phyloP scores from a whole-genome alignment of 2,329 filamentous ascomycete genomes.

The Aspergillus oerlinghausenensis region DNA sequence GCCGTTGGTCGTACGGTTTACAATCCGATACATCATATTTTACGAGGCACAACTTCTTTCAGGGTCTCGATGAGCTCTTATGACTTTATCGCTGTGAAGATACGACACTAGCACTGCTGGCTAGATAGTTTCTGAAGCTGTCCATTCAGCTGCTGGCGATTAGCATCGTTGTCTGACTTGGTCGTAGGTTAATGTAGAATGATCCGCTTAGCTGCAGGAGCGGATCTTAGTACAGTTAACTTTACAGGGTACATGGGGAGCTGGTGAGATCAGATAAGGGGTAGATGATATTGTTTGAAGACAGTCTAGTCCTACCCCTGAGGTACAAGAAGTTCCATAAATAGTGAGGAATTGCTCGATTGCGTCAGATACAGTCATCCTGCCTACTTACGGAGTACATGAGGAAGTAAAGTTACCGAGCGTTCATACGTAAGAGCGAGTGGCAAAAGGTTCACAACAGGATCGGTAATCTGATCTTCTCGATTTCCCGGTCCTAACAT shows the following conservation, averaged over 20 bases:
- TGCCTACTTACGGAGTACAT: background rate
- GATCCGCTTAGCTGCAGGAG: conserved; percentile 15
- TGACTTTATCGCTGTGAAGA: background rate
- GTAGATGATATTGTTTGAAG: background rate
- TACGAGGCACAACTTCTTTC: no score
- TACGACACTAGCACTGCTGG: background rate
- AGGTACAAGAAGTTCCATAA: background rate
- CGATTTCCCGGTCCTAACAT: background rate
- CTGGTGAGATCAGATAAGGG: background rate
- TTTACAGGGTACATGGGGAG: background rate
- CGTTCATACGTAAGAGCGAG: conserved; percentile 2
- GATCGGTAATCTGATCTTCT: background rate
- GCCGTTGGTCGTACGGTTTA: background rate
- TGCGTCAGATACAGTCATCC: background rate
- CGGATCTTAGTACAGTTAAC: background rate
- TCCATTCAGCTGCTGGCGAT: background rate
- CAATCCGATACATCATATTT: conserved; percentile 1
- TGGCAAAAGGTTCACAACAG: conserved; percentile 1
- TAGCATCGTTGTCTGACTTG: background rate
- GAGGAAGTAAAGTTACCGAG: conserved; percentile 12
- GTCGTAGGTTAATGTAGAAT: conserved; percentile 3
- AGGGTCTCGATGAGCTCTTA: no score
- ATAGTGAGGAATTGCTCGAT: background rate
- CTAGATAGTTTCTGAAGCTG: background rate
- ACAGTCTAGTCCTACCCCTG: no score